Evolutionary conservation across 2,329 filamentous ascomycete genomes (phyloP), one percentile per base, ranked within the genome.

Genomic region (Penicillium brasilianum): DNA sequence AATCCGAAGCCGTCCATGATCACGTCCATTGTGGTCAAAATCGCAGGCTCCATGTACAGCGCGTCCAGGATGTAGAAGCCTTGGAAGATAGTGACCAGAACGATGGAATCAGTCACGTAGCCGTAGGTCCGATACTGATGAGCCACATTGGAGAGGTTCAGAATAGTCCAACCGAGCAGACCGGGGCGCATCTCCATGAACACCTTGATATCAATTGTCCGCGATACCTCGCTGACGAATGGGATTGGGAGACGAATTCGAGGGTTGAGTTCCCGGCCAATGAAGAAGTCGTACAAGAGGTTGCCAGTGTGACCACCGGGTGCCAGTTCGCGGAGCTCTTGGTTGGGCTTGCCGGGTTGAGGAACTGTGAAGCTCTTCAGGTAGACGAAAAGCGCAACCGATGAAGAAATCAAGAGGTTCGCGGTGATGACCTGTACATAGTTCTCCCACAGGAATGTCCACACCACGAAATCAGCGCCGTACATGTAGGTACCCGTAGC

Each of bases 11-110:
- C 94, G 70, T 98, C 94, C 44, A 88, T 91, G 55, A 90, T 96
- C 67, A 97, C 90, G 74, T 98, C 94, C 80, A 98, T 97, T 34
- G 93, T 97, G 1, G 93, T 97, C 66, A 97, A 81, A 64, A 97
- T 90, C 2, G 92, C 90, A 0, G 91, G 85, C 76, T 98, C 94
- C 85, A 94, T 95, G 82, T 89, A 93, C 66, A 92, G 87, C 8
- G 88, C 88, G 74, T 98, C 94, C 37, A 97, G 80, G 6, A 93
- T 87, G 77, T 98, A 98, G 61, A 96, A 78, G 0, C 85, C 83
- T 78, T 98, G 94, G 60, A 93, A 89, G 16, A 85, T 73, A 3
- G 90, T 89, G 69, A 95, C 87, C 65, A 96, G 87, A 43, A 93
- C 70, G 70, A 97, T 96, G 69, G 91, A 93, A 75, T 96, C 92